A percentile compares a stretch with the other conserved stretches of the same genome.
Evolutionary conservation across 257 asterid species (phyloP).

Genomic region (Ocimum tenuiflorum): DNA sequence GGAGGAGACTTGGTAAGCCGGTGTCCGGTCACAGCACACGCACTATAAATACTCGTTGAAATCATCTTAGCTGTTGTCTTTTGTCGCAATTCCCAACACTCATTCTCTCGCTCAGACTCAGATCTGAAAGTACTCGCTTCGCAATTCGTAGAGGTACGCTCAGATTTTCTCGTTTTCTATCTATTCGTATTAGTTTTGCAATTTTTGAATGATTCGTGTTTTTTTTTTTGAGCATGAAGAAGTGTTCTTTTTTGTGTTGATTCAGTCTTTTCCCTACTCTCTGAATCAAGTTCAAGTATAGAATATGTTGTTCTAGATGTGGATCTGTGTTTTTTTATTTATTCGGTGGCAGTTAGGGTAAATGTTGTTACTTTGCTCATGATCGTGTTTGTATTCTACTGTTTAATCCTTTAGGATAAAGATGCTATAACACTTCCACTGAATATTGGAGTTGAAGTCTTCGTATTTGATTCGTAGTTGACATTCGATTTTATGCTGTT

Average conservation of each 20-base stretch:
- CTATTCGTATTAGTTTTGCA: neutral
- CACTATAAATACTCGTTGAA: neutral
- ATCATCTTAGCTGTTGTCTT: neutral
- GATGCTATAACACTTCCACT: neutral
- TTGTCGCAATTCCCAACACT: neutral
- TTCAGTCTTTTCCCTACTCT: neutral
- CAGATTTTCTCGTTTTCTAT: neutral
- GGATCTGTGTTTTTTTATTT: too few species aligned
- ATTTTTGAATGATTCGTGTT: neutral
- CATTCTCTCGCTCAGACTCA: neutral
- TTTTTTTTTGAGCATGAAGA: neutral
- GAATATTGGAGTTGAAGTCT: neutral
- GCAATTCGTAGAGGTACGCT: neutral
- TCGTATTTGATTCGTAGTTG: neutral
- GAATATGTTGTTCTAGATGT: neutral
- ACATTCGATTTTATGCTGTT: neutral
- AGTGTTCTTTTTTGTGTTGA: neutral
- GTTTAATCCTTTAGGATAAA: neutral
- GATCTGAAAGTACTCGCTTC: slow-evolving; percentile 10
- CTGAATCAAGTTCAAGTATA: neutral
- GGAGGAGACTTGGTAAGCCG: neutral
- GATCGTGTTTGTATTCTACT: neutral
- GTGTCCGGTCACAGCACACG: slow-evolving; percentile 10
- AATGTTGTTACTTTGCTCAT: neutral
- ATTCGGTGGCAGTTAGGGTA: neutral